Base-by-base conservation (phyloP, 129 eudicot genomes). In the Flaveria brownii region DNA sequence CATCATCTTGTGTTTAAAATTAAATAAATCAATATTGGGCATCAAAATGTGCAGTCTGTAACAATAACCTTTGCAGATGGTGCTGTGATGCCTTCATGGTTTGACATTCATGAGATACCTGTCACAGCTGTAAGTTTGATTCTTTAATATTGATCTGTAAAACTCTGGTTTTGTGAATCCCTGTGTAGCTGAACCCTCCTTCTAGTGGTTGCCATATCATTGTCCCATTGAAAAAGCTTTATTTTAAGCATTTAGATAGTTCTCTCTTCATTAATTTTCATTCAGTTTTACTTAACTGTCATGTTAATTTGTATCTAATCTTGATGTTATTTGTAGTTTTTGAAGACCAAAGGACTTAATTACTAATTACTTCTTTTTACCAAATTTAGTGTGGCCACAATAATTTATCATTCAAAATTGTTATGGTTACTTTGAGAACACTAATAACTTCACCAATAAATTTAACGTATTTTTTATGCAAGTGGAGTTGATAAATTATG, bases 81-180 rank as follows among this genome's bases (percentile, higher is more conserved):
- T 76, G 72, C 86, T 65, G 86, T 87, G 76, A 95, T 91, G 99
- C 92, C 92, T 75, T 91, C 99, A 17, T 94, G 99, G 99, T 94
- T 94, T 63, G 99, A 94, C 85, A 77, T 94, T 84, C 92, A 47
- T 54, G 99, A 91, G 84, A 84, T 95, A 75, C 99, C 99, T 16
- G 77, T 95, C 47, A 83, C 97, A 36, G 85, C 90, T 55, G 99
- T 95, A 86, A 86, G 99, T 74, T 74, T 80, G 11, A 17, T 72
- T 41, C 64, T 63, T 42, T 43, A 5, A 36, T 5, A 36, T 36
- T 5, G 41, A 36, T 36, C 42, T 23, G 42, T 43, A 2, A 57
- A 69, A 5, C 41, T 56, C 41, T 77, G 52, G 9, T 56, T 18
- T 56, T 47, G 0, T 33, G 39, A 33, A 33, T 33, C 39, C 41